A percentile compares a stretch with the other conserved stretches of the same genome.
Conservation (phyloP, 306 rosid genomes). For the Carpinus viminea region DNA sequence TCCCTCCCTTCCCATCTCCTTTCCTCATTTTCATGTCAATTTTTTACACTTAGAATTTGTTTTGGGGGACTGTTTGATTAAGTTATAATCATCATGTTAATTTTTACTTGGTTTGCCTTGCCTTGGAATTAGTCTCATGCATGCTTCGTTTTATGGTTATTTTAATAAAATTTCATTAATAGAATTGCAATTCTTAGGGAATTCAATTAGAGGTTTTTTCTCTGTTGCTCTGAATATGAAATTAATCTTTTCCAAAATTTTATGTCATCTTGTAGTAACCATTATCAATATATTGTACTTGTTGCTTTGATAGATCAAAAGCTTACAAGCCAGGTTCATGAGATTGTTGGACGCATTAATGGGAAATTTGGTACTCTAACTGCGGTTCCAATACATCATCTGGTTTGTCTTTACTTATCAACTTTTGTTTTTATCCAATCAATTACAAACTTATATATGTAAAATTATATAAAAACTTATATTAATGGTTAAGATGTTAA, state of each 20-base stretch:
- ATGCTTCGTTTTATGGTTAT: too few species aligned
- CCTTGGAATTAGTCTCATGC: too few species aligned
- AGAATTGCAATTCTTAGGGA: not conserved
- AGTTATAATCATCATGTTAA: not conserved
- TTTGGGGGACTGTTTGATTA: not conserved
- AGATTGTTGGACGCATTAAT: slow-evolving; percentile 97
- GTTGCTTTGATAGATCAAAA: slow-evolving; percentile 72
- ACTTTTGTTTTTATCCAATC: slow-evolving; percentile 3
- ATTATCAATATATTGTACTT: not conserved
- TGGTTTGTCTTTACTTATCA: slow-evolving; percentile 58
- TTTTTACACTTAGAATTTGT: not conserved
- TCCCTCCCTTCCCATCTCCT: not conserved
- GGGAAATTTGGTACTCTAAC: slow-evolving; percentile 97
- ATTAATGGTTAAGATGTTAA: not conserved
- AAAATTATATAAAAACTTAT: not conserved
- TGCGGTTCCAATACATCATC: slow-evolving; percentile 93
- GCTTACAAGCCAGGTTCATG: slow-evolving; percentile 98
- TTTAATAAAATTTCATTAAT: not conserved
- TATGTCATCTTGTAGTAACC: slow-evolving; percentile 5
- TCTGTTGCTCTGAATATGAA: not conserved
- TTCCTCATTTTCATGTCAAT: not conserved
- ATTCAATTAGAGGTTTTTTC: not conserved
- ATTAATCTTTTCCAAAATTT: not conserved
- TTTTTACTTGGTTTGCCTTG: not conserved
- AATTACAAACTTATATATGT: not conserved